Evolutionary conservation across 768 basidiomycete genomes (phyloP), one percentile per base, ranked within the genome.

Genomic region (Boletellus sp.): DNA sequence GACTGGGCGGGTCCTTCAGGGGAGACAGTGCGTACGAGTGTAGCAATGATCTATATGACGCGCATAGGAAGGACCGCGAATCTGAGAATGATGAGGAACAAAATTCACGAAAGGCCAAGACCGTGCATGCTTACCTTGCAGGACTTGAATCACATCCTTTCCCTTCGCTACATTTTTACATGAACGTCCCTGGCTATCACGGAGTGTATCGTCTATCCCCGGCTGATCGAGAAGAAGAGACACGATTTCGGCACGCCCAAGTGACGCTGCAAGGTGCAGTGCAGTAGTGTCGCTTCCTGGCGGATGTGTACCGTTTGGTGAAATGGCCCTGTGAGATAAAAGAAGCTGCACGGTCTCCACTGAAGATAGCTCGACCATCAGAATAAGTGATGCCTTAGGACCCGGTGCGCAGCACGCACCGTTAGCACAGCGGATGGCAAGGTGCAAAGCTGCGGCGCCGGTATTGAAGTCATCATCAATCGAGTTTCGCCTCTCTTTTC

Each of bases 391-490:
- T 16, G 15, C 17, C 6, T 2, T 26, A 32, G 31, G n/a, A n/a
- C 15, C 31, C 9, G 41, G n/a, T 7, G 36, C 15, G 45, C 17
- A 34, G 7, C n/a, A 70, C 81, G 20, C 57, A 87, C 87, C 77
- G 10, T 84, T 83, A 50, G 80, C 88, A 64, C 90, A 91, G 37
- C 87, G 79, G n/a, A 92, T 81, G 11, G 87, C 89, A 3, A 92
- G 78, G 66, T 92, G 89, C 7, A 92, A 70, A 0, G 87, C 86
- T 3, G 87, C 84, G 6, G 87, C 85, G 12, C 80, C 85, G 1
- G 83, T 78, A 61, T 90, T 84, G 0, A 82, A 51, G 15, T 77
- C 74, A 13, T 66, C 70, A 17, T 78, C 80, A 0, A 62, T 48
- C 19, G 78, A 76, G 22, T 66, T 74, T 4, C 80, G 78, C 48